Evolutionary conservation across 306 rosid genomes (phyloP).

Genomic region (Clitoria ternatea): DNA sequence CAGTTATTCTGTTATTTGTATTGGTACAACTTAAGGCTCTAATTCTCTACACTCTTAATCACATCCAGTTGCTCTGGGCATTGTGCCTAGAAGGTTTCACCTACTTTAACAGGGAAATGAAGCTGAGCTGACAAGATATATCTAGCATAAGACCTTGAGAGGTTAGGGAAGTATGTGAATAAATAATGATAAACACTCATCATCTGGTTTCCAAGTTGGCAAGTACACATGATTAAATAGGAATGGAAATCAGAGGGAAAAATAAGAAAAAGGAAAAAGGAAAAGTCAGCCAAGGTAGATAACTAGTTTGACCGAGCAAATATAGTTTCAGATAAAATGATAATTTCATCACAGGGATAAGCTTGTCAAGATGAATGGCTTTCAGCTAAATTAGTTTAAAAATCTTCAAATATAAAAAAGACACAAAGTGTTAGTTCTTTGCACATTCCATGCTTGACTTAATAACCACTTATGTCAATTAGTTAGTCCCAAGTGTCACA

Average conservation of each 20-base stretch:
- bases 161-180: neutral
- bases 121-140: neutral
- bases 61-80: neutral
- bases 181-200: neutral
- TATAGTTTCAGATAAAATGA: conserved; percentile 3
- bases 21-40: neutral
- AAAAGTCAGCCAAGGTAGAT: neutral
- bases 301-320: neutral
- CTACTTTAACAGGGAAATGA: neutral
- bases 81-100: neutral
- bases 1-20: neutral
- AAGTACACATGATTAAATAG: neutral
- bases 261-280: neutral
- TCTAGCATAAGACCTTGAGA: neutral
- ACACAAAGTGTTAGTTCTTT: neutral
- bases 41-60: neutral
- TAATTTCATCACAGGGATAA: neutral
- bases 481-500: neutral
- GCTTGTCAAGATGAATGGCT: neutral
- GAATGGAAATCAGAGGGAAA: neutral
- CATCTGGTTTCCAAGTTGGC: neutral
- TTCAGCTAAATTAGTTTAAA: neutral
- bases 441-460: neutral
- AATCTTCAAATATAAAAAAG: neutral
- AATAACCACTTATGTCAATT: neutral